Percentiles rank a stretch among this genome's conserved stretches.
Evolutionary conservation across 257 asterid genomes (phyloP).

Genomic region (Schizonepeta tenuifolia): DNA sequence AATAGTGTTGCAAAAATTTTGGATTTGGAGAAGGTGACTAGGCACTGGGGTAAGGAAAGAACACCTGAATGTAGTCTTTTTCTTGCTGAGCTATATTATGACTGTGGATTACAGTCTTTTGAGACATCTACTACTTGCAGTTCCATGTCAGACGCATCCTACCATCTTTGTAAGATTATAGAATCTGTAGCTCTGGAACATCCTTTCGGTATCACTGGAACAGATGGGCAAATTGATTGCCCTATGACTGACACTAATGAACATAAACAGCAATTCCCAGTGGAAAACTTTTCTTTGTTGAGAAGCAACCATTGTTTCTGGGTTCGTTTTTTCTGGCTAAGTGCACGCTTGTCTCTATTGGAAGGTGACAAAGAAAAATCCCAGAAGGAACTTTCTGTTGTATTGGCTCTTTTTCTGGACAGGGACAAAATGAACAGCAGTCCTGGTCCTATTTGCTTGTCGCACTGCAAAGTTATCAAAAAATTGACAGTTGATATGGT

Average conservation of each 20-base stretch:
- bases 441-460: constrained; percentile 57
- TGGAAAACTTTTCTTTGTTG: constrained; percentile 45
- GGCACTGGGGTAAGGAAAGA: constrained; percentile 85
- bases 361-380: constrained; percentile 84
- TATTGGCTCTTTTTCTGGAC: constrained; percentile 62
- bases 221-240: constrained; percentile 38
- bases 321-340: constrained; percentile 93
- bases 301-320: constrained; percentile 66
- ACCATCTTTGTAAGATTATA: constrained; percentile 88
- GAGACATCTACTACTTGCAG: constrained; percentile 48
- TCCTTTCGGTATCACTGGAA: constrained; percentile 52
- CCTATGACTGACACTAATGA: constrained; percentile 41
- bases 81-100: constrained; percentile 89
- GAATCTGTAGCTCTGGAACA: constrained; percentile 73
- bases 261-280: constrained; percentile 37
- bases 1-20: constrained; percentile 59
- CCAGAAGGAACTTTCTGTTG: constrained; percentile 66
- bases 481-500: constrained; percentile 65
- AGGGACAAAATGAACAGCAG: constrained; percentile 48
- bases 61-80: constrained; percentile 85
- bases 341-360: constrained; percentile 74
- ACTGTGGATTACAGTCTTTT: constrained; percentile 66
- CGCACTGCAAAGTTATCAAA: constrained; percentile 75
- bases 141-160: constrained; percentile 76
- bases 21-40: constrained; percentile 86